These are phyloP conservation scores for Talaromyces pinophilus DNA, from an alignment of 2,329 filamentous ascomycete species.

Conservation along the genomic window DNA sequence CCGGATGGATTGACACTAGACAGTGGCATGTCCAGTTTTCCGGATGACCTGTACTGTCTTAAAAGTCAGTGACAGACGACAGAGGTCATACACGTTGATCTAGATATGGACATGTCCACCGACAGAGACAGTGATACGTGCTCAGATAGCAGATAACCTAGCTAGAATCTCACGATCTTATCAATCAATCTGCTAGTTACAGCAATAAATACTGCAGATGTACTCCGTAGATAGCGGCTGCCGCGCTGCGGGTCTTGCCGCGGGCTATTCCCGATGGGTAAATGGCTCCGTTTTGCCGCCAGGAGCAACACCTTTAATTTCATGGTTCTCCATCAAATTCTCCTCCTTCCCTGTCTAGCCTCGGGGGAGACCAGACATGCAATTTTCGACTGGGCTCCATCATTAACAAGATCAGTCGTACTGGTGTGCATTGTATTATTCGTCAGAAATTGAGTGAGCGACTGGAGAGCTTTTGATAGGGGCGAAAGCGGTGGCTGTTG, in stretches of 20 bases:
- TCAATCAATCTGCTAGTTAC: background rate
- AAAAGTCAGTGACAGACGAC: background rate
- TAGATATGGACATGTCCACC: background rate
- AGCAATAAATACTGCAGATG: background rate
- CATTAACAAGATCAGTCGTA: background rate
- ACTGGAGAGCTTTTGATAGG: background rate
- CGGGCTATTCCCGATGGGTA: slow-evolving; percentile 21
- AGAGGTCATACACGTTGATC: background rate
- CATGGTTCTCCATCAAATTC: slow-evolving; percentile 11
- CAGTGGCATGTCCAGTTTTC: background rate
- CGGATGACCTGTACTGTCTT: background rate
- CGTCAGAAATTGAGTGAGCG: background rate
- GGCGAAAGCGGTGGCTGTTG: slow-evolving; percentile 3
- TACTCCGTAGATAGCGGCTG: background rate
- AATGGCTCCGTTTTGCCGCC: slow-evolving; percentile 22
- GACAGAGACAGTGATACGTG: background rate
- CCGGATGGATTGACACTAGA: background rate
- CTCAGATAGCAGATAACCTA: background rate
- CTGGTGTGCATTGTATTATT: background rate
- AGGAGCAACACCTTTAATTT: slow-evolving; percentile 18
- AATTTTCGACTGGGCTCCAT: background rate
- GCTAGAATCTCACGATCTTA: background rate
- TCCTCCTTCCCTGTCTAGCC: background rate
- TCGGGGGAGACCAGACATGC: background rate
- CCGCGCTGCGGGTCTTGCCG: slow-evolving; percentile 21